phyloP scores from a whole-genome alignment of 768 basidiomycete genomes.

The Boletus barrowsii region DNA sequence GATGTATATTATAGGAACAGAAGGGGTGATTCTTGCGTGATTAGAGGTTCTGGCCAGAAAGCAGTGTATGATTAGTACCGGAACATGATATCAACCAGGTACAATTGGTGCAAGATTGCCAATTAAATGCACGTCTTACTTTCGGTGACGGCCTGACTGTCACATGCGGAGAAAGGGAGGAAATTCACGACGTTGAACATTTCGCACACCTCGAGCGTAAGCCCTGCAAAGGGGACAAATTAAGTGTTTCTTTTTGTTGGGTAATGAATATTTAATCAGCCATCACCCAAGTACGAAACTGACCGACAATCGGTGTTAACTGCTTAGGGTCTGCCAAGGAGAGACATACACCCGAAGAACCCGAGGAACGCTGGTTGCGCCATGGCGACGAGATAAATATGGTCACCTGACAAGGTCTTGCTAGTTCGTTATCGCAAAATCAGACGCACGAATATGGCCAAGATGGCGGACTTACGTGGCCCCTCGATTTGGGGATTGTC shows the following conservation, averaged over 20 bases:
- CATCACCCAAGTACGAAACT: not conserved
- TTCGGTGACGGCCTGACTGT: slow-evolving; percentile 9
- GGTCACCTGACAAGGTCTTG: slow-evolving; percentile 1
- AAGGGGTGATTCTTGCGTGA: not conserved
- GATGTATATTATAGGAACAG: not conserved
- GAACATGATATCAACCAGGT: slow-evolving; percentile 22
- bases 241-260: not conserved
- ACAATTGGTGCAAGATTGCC: slow-evolving; percentile 18
- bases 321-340: not conserved
- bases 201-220: slow-evolving; percentile 5
- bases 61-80: slow-evolving; percentile 8
- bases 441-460: slow-evolving; percentile 9
- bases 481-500: slow-evolving; percentile 15
- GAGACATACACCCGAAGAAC: not conserved
- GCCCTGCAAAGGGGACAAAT: not conserved
- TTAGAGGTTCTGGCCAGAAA: slow-evolving; percentile 4
- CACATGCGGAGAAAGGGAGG: slow-evolving; percentile 15
- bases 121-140: slow-evolving; percentile 3
- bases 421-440: slow-evolving; percentile 12
- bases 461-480: slow-evolving; percentile 22
- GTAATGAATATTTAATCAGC: not conserved
- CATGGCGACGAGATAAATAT: slow-evolving; percentile 20
- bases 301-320: not conserved
- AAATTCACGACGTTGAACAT: not conserved
- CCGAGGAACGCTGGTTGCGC: not conserved